Evolutionary conservation across 495 filamentous ascomycete genomes (phyloP).

Genomic region (Aspergillus mulundensis): DNA sequence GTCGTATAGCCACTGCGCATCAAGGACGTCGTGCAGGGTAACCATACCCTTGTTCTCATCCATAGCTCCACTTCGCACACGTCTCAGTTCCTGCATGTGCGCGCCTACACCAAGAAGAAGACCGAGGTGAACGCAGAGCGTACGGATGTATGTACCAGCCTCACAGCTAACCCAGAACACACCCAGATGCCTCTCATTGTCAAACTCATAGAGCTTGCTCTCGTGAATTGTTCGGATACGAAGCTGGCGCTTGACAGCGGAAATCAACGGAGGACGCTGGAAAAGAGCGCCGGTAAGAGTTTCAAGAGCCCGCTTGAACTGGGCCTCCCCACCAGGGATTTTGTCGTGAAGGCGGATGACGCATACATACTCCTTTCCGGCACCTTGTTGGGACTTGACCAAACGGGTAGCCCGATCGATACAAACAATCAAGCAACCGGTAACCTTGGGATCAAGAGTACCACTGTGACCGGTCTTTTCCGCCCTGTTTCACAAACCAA

Average conservation of each 20-base stretch:
- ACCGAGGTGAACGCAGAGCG: conserved; percentile 93
- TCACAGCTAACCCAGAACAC: conserved; percentile 99
- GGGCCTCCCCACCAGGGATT: conserved; percentile 82
- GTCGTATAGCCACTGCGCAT: conserved; percentile 90
- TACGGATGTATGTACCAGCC: conserved; percentile 97
- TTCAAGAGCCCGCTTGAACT: conserved; percentile 86
- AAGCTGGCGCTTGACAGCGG: conserved; percentile 95
- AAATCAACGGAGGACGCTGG: conserved; percentile 95
- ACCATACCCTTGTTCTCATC: conserved; percentile 82
- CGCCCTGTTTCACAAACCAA: conserved; percentile 50
- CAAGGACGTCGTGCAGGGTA: conserved; percentile 91
- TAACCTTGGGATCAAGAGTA: conserved; percentile 92
- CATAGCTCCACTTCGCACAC: conserved; percentile 93
- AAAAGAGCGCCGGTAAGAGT: conserved; percentile 93
- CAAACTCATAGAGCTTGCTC: conserved; percentile 92
- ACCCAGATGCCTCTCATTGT: conserved; percentile 94
- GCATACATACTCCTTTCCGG: conserved; percentile 86
- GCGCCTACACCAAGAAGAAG: conserved; percentile 89
- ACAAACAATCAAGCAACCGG: conserved; percentile 92
- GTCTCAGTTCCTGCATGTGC: conserved; percentile 97
- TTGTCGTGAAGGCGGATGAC: conserved; percentile 90
- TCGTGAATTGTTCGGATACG: conserved; percentile 96
- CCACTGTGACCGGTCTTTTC: conserved; percentile 98
- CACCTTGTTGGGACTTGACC: conserved; percentile 97
- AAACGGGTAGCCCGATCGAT: conserved; percentile 93